These are phyloP conservation scores for Beauveria australis DNA, from an alignment of 2,329 filamentous ascomycete species.

Conservation along the genomic window DNA sequence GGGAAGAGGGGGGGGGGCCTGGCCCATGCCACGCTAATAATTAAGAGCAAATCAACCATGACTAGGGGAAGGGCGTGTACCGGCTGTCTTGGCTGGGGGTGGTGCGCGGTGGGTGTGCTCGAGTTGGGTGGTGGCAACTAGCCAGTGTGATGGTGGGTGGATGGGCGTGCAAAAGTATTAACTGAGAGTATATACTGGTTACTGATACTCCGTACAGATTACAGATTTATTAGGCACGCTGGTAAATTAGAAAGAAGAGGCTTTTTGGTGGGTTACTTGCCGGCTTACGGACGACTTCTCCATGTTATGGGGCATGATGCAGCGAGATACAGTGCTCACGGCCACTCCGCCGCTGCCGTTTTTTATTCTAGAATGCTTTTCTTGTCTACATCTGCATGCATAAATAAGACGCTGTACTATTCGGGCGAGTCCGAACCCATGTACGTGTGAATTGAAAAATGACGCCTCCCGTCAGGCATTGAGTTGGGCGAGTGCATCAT, in stretches of 20 bases:
- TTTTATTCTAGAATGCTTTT: neutral
- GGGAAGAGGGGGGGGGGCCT: slow-evolving; percentile 7
- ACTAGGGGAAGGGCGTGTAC: neutral
- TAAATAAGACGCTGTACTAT: neutral
- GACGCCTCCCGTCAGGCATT: neutral
- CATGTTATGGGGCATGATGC: neutral
- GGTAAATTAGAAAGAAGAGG: neutral
- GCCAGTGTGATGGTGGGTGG: neutral
- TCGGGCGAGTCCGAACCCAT: neutral
- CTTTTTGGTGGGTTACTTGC: neutral
- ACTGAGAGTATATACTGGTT: no score
- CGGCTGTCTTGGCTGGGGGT: neutral
- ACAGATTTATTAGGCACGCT: neutral
- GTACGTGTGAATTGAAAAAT: neutral
- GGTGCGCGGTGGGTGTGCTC: neutral
- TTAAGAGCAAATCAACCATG: slow-evolving; percentile 3
- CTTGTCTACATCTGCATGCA: neutral
- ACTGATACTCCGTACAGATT: no score
- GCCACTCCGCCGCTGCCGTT: neutral
- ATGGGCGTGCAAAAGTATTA: neutral
- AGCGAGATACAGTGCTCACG: neutral
- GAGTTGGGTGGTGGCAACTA: neutral
- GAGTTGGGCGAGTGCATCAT: neutral
- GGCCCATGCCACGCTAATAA: neutral
- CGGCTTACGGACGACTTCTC: neutral